Base-by-base conservation (phyloP, 1,284 basidiomycete genomes). In the Macrocystidia cucumis region DNA sequence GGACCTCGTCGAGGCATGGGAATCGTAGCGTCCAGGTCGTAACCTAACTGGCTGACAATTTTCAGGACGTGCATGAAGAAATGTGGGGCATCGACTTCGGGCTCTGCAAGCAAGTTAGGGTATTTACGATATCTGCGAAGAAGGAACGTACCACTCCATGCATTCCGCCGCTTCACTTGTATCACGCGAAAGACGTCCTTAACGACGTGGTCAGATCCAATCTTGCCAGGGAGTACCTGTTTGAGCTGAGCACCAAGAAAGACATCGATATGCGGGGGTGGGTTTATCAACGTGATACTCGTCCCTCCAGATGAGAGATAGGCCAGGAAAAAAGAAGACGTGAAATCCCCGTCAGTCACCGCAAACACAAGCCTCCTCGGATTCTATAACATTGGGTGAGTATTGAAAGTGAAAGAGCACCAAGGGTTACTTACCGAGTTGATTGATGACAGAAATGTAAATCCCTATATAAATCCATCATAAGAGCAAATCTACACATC, bases 311-410 rank as follows among this genome's bases (percentile, higher is more conserved):
- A 62, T 18, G 74, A 75, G 47, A 84, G 66, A 48, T 67, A 70
- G 16, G 73, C 72, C 11, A 78, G 52, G 48, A 85, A 82, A 52
- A 83, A 78, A 31, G 67, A 57, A 0, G 70, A 61, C 6, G 57
- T 50, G n/a, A 41, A 39, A 42, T 79, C 76, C 6, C 65, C 58
- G 16, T 55, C 50, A 8, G 60, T 59, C 21, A 69, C 64, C 44
- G 67, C 64, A 44, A 75, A 86, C 32, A 86, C 59, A 16, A 84
- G 64, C 12, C 74, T 74, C 24, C 78, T 74, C 21, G 68, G 59
- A 67, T 79, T 35, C 28, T 35, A 37, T 44, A 26, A 40, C 40
- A 31, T 29, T 37, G 41, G 22, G 30, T 29, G 31, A 30, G 38
- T 37, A 23, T 29, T 13, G 23, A 28, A 17, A 18, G 14, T 16